These are phyloP conservation scores for Naganishia sp. DNA, from an alignment of 1,284 basidiomycete species.

Conservation along the genomic window DNA sequence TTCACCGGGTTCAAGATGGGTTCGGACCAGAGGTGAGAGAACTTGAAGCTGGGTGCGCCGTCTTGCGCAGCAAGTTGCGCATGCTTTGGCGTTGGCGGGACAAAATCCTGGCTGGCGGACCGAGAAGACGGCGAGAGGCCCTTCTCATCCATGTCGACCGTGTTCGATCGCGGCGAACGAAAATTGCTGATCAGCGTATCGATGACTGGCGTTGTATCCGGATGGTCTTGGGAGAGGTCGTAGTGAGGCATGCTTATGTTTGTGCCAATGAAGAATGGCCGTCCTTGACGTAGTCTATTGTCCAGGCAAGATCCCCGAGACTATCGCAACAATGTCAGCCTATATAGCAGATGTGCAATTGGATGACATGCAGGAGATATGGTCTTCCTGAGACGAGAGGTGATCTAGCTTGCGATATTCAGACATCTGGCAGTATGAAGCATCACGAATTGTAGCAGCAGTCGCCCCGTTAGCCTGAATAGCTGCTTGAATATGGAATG, in stretches of 20 bases:
- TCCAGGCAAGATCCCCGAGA: too few species aligned
- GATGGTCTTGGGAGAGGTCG: constrained; percentile 23
- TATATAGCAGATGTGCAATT: too few species aligned
- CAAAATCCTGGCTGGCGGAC: constrained; percentile 12
- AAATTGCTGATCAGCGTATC: constrained; percentile 6
- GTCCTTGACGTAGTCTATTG: too few species aligned
- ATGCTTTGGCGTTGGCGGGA: constrained; percentile 13
- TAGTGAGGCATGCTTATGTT: constrained; percentile 9
- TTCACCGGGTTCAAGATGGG: constrained; percentile 60
- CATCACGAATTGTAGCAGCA: too few species aligned
- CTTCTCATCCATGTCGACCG: constrained; percentile 24
- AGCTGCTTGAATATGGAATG: not conserved
- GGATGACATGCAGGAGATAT: too few species aligned
- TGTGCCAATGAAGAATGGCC: too few species aligned
- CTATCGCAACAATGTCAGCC: not conserved
- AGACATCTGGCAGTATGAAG: too few species aligned
- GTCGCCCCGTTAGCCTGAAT: not conserved
- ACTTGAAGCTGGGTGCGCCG: constrained; percentile 36
- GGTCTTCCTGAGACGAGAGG: too few species aligned
- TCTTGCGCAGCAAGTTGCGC: constrained; percentile 5
- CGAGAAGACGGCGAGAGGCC: constrained; percentile 12
- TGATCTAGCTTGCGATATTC: not conserved
- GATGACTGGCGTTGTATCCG: constrained; percentile 3
- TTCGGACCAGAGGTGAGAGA: constrained; percentile 44
- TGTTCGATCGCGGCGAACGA: constrained; percentile 12